These are phyloP conservation scores for Calycina herbarum DNA, from an alignment of 2,329 filamentous ascomycete genomes.

Conservation along the genomic window DNA sequence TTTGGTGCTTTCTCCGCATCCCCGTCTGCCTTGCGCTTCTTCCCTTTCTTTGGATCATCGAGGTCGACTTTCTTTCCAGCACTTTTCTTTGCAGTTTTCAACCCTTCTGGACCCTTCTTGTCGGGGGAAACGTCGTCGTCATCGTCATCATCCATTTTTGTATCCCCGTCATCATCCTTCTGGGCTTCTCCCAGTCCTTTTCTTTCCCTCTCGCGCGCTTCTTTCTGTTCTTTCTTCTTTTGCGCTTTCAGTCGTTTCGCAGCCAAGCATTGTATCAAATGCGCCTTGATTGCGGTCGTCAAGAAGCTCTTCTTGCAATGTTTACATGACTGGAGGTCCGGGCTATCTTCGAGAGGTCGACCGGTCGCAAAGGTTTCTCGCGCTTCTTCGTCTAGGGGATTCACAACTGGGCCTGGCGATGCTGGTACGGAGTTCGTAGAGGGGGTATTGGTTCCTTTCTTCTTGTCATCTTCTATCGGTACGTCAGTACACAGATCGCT, in stretches of 20 bases:
- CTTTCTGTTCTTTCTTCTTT: conserved; percentile 40
- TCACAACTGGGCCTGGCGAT: conserved; percentile 58
- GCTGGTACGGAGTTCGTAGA: conserved; percentile 41
- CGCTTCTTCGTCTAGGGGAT: conserved; percentile 72
- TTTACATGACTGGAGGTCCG: conserved; percentile 83
- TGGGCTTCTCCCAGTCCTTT: conserved; percentile 41
- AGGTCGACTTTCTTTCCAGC: conserved; percentile 64
- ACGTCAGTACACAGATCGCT: conserved; percentile 15
- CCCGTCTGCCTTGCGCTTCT: conserved; percentile 75
- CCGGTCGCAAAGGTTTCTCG: conserved; percentile 80
- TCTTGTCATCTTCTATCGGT: conserved; percentile 52
- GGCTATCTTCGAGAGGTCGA: conserved; percentile 75
- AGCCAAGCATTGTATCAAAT: conserved; percentile 81
- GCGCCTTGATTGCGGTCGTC: conserved; percentile 70
- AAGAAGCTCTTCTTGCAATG: conserved; percentile 90
- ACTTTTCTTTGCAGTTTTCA: conserved; percentile 58
- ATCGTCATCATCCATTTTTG: conserved; percentile 42
- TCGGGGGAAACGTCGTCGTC: conserved; percentile 41
- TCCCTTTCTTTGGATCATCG: conserved; percentile 61
- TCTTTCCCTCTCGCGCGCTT: conserved; percentile 42
- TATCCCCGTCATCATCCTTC: conserved; percentile 38
- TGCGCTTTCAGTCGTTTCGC: conserved; percentile 47
- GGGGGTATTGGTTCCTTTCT: conserved; percentile 46
- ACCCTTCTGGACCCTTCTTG: conserved; percentile 41
- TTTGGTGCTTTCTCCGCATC: conserved; percentile 82